Base-by-base conservation (phyloP, 192 early-diverging fungal genomes). In the Coemansia sp. region DNA sequence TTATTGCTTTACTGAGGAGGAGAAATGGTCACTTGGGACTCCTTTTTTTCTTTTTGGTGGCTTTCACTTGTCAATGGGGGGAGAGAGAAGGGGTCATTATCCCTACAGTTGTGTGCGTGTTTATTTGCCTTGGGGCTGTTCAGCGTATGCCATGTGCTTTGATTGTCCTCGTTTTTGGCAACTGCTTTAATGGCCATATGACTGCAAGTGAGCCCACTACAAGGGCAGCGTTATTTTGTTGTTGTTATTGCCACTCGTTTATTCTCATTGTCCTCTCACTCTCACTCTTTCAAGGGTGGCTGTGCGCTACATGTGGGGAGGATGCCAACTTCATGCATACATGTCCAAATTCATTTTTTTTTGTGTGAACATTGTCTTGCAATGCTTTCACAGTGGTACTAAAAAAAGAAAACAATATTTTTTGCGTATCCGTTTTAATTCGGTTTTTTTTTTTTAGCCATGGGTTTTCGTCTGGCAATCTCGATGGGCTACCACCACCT, bases 401-500 rank as follows among this genome's bases (percentile, higher is more conserved):
- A 44, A 41, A 11, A 61, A 13, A 16, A 5, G 3, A 13, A 44
- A 43, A 44, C 27, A 44, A 63, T 63, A 63, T 5, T 5, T 18
- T 5, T 5, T 18, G n/a, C 16, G 47, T 34, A 38, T 9, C 11
- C 60, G 36, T 27, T 36, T 42, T n/a, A 44, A 44, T 44, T 47
- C 3, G 7, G 16, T 68, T 47, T 46, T 60, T 10, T 24, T 24
- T 62, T 27, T 63, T 44, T 81, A 85, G 78, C 83, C 33, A 85
- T 85, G 83, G 79, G 83, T 15, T 85, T 85, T 66, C 79, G 83
- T 31, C 64, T 85, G 68, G 83, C 83, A 7, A 85, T 85, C 64
- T 75, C 72, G 43, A 80, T 80, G 83, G 83, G 83, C 15, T 85
- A 85, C 70, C 83, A 85, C 70, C 83, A 81, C 63, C 70, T 63